These are phyloP conservation scores for Curvularia sp. DNA, from an alignment of 2,329 filamentous ascomycete species.

Conservation along the genomic window DNA sequence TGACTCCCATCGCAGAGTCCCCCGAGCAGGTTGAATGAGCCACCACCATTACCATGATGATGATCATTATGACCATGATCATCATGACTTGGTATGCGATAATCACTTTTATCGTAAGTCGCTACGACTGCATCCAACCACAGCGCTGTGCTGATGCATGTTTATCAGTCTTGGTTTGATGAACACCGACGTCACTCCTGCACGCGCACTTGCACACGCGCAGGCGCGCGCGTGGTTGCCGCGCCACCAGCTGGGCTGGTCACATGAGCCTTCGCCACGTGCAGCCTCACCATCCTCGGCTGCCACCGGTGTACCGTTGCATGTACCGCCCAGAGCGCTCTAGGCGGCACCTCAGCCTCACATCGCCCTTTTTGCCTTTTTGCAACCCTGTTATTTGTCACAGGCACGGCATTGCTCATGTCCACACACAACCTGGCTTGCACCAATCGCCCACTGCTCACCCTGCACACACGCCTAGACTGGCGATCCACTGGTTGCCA, in stretches of 20 bases:
- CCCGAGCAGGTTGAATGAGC: conserved; percentile 50
- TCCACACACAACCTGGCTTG: neutral
- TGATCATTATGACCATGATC: neutral
- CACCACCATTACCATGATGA: neutral
- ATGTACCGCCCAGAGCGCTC: conserved; percentile 9
- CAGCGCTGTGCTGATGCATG: conserved; percentile 9
- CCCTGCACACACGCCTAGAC: conserved; percentile 10
- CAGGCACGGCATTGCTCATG: neutral
- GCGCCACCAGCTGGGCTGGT: conserved; percentile 18
- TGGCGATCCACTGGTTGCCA: neutral
- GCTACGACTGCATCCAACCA: conserved; percentile 7
- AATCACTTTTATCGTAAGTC: conserved; percentile 17
- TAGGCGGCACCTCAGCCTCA: conserved; percentile 1
- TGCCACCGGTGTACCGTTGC: neutral
- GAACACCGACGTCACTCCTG: conserved; percentile 20
- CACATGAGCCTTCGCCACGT: conserved; percentile 17
- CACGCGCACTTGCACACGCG: neutral
- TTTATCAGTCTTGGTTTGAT: conserved; percentile 17
- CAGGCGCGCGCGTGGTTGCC: conserved; percentile 19
- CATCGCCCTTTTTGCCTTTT: too few species aligned
- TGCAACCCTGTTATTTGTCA: neutral
- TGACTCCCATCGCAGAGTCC: conserved; percentile 53
- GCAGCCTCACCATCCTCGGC: conserved; percentile 3
- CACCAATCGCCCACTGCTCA: neutral
- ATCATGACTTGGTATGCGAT: neutral